These are phyloP conservation scores for Suhomyces bokatorum DNA, from an alignment of 1,139 yeast species.

Conservation along the genomic window DNA sequence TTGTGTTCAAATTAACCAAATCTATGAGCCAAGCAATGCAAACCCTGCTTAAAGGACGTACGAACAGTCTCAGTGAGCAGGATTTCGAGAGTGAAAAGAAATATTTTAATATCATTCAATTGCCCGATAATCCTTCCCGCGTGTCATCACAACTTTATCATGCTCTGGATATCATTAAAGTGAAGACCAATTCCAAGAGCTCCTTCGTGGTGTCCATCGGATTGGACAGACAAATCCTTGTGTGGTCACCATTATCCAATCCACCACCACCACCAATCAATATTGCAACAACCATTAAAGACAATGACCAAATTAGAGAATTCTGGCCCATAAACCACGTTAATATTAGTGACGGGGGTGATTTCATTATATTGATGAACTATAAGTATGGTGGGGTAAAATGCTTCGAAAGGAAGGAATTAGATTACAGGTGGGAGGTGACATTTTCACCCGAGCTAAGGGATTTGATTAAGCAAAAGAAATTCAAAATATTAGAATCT, in stretches of 20 bases:
- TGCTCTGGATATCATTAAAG: slow-evolving; percentile 59
- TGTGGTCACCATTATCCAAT: slow-evolving; percentile 69
- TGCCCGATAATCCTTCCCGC: slow-evolving; percentile 24
- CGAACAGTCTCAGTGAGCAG: slow-evolving; percentile 11
- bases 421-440: slow-evolving; percentile 56
- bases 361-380: slow-evolving; percentile 58
- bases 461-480: slow-evolving; percentile 25
- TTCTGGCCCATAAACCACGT: slow-evolving; percentile 71
- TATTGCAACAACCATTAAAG: slow-evolving; percentile 38
- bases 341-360: slow-evolving; percentile 61
- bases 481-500: slow-evolving; percentile 49
- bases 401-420: slow-evolving; percentile 57
- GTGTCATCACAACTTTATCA: slow-evolving; percentile 43
- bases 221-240: slow-evolving; percentile 65
- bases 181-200: slow-evolving; percentile 54
- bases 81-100: slow-evolving; percentile 25
- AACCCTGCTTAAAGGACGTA: not conserved
- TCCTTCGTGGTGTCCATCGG: slow-evolving; percentile 71
- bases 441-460: slow-evolving; percentile 21
- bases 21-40: not conserved
- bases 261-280: slow-evolving; percentile 36
- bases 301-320: slow-evolving; percentile 37
- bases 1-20: slow-evolving; percentile 29
- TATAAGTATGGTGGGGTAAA: slow-evolving; percentile 48
- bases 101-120: slow-evolving; percentile 48